Evolutionary conservation across 1,284 basidiomycete genomes (phyloP).

Genomic region (Melampsora larici-populina): DNA sequence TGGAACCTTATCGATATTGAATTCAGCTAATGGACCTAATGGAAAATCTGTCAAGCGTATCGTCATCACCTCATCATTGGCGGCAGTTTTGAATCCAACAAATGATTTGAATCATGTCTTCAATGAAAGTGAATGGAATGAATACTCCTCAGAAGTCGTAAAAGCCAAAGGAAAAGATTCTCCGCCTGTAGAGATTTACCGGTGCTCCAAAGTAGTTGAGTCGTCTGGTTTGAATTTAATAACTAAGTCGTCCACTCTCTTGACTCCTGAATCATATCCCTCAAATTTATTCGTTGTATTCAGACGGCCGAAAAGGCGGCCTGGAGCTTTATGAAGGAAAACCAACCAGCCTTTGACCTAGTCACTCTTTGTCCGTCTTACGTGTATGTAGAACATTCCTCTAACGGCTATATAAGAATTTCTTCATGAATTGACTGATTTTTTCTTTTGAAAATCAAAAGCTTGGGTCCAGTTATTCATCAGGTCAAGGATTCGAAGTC

Average conservation of each 20-base stretch:
- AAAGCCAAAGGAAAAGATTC: background rate
- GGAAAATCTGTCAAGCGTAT: conserved; percentile 54
- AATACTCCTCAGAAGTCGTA: background rate
- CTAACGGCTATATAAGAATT: background rate
- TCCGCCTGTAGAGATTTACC: background rate
- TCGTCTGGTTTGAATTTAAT: background rate
- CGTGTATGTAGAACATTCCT: background rate
- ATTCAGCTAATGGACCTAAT: conserved; percentile 44
- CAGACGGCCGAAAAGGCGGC: conserved; percentile 8
- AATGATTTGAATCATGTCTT: background rate
- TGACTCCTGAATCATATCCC: background rate
- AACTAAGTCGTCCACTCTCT: background rate
- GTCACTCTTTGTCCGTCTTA: conserved; percentile 4
- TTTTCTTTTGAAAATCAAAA: background rate
- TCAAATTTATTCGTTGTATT: background rate
- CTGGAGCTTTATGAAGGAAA: conserved; percentile 2
- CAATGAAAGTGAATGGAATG: conserved; percentile 1
- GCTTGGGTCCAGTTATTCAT: conserved; percentile 4
- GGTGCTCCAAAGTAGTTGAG: conserved; percentile 1
- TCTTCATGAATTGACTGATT: background rate
- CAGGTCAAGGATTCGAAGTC: background rate
- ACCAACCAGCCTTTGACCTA: background rate
- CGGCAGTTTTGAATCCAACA: conserved; percentile 47
- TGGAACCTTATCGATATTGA: conserved; percentile 56
- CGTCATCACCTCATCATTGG: conserved; percentile 57